Conservation (phyloP, 768 basidiomycete species). For the Xerocomus potaroensis region DNA sequence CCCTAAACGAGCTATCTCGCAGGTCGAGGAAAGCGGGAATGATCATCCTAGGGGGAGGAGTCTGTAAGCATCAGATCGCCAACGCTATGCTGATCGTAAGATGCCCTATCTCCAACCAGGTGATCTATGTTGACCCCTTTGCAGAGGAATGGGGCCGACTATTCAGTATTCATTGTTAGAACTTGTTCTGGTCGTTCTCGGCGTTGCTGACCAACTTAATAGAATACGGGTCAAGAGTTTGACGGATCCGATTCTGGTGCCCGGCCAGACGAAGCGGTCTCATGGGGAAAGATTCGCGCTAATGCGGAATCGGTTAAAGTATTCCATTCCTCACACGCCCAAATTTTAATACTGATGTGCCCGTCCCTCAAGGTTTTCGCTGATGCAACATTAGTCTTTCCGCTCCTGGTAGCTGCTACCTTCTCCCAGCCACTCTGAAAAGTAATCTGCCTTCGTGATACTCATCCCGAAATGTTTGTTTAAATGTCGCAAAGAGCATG, state of each 20-base stretch:
- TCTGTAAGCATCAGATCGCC: conserved; percentile 99
- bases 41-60: conserved; percentile 96
- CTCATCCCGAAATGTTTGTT: neutral
- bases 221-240: conserved; percentile 99
- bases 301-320: conserved; percentile 83
- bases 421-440: too few species aligned
- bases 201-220: neutral
- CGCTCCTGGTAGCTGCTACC: conserved; percentile 90
- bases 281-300: conserved; percentile 96
- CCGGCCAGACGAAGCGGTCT: conserved; percentile 94
- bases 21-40: conserved; percentile 92
- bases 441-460: conserved; percentile 15
- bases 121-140: conserved; percentile 1
- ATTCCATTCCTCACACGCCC: neutral
- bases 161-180: conserved; percentile 88
- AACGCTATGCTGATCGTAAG: conserved; percentile 98
- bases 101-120: conserved; percentile 1
- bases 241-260: conserved; percentile 98
- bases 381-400: conserved; percentile 97
- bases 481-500: conserved; percentile 13
- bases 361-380: conserved; percentile 60
- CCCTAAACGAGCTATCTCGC: conserved; percentile 84
- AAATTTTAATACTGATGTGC: conserved; percentile 5
- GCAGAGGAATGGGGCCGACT: conserved; percentile 97
- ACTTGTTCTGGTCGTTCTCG: neutral